Base-by-base conservation (phyloP, 139 green algal species). In the Pseudopediastrum boryanum region DNA sequence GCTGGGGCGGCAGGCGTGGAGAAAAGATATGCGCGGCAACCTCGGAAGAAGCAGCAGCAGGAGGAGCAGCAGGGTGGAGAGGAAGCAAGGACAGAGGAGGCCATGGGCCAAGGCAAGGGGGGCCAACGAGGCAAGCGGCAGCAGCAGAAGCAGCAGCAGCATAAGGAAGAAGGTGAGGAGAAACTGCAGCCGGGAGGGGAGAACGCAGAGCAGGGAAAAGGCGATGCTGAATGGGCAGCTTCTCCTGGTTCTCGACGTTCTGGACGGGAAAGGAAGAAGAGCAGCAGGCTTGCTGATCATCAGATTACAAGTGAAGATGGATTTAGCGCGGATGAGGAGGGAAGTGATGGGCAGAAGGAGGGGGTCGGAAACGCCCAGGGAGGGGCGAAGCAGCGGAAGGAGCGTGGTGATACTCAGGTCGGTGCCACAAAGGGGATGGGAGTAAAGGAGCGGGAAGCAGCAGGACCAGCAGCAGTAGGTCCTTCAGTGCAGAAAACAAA, bases 11-110 rank as follows among this genome's bases (percentile, higher is more conserved):
- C n/a, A 13, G 36, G n/a, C 16, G 21, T 36, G 62, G 36, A 33
- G 62, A 35, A 7, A 23, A n/a, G 4, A 25, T n/a, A 31, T 16
- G 46, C 27, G 59, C 66, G 41, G 66, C 36, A 58, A 29, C 7
- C 12, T 10, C 66, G 2, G 0, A 4, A 39, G 52, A 7, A 29
- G 44, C 66, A 58, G 29, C 42, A 59, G 43, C 66, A 74, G 42
- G 9, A 23, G 29, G 1, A 2, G 23, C 25, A 54, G 43, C 35
- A 51, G 43, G 7, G 13, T 1, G 4, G 39, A 13, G 64, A 43
- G 41, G n/a, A 43, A 59, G 42, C 66, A 59, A 19, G 43, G n/a
- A n/a, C n/a, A n/a, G n/a, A 75, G 44, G 44, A 59, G 13, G n/a
- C n/a, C n/a, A n/a, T n/a, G n/a, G n/a, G n/a, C n/a, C n/a, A n/a